Conservation (phyloP, 139 green algal genomes). For the Closterium sp. region DNA sequence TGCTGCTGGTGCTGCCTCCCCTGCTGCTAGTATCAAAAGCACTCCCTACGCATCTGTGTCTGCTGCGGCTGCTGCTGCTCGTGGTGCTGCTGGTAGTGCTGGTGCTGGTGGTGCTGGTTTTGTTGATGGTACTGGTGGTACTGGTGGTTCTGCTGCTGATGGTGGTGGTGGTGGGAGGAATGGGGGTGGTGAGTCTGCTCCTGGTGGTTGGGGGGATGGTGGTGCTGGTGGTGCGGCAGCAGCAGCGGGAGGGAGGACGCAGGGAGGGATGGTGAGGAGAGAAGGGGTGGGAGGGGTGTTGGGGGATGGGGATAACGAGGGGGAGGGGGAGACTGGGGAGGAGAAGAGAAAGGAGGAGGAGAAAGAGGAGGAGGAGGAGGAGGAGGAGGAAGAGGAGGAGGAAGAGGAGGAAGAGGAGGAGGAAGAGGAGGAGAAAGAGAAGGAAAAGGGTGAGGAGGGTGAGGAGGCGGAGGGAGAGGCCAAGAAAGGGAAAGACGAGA, state of each 20-base stretch:
- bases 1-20: background rate
- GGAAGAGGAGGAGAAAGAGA: background rate
- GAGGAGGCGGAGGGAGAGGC: background rate
- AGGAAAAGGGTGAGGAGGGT: background rate
- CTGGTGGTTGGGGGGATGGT: background rate
- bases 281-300: background rate
- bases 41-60: background rate
- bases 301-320: background rate
- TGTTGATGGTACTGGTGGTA: background rate
- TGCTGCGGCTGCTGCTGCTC: background rate
- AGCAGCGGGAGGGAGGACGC: background rate
- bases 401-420: background rate
- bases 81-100: background rate
- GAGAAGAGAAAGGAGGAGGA: background rate
- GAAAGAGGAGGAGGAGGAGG: background rate
- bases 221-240: background rate
- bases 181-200: background rate
- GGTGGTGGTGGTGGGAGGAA: background rate
- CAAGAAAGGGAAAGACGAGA: background rate
- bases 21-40: background rate
- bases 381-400: background rate
- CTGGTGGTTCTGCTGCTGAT: background rate
- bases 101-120: too few species aligned
- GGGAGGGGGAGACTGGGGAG: background rate
- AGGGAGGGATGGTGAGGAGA: background rate